Conservation (phyloP, 768 basidiomycete species). For the Hygrophorus pudorinus region DNA sequence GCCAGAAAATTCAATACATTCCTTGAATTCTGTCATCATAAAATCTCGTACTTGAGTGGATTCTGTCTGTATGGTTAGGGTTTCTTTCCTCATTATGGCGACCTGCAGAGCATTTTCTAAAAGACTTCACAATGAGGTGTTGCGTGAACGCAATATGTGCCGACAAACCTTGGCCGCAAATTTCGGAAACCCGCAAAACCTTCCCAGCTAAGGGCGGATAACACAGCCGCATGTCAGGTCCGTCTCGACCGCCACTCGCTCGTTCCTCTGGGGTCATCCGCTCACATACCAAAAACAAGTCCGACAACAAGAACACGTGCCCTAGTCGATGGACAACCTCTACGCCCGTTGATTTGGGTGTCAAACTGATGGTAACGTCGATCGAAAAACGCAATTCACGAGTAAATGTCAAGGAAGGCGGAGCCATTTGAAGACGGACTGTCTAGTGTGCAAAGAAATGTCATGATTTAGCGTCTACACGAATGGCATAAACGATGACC, state of each 20-base stretch:
- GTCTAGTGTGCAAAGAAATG: constrained; percentile 34
- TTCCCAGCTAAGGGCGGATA: constrained; percentile 96
- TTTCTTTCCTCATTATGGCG: constrained; percentile 84
- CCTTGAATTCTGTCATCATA: constrained; percentile 61
- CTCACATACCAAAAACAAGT: constrained; percentile 87
- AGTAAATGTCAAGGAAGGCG: constrained; percentile 66
- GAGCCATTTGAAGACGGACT: constrained; percentile 84
- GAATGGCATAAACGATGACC: constrained; percentile 30
- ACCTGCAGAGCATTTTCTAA: constrained; percentile 68
- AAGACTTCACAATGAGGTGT: constrained; percentile 4
- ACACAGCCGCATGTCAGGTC: constrained; percentile 81
- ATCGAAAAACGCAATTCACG: constrained; percentile 67
- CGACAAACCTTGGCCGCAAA: constrained; percentile 47
- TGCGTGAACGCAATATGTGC: neutral
- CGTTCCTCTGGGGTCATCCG: constrained; percentile 64
- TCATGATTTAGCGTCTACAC: constrained; percentile 1
- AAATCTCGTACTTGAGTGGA: constrained; percentile 49
- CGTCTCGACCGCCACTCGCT: constrained; percentile 35
- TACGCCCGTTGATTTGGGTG: constrained; percentile 62
- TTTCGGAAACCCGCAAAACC: constrained; percentile 65
- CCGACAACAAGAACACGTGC: constrained; percentile 83
- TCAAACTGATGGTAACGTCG: constrained; percentile 68
- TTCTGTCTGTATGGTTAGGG: constrained; percentile 53
- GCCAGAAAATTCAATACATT: constrained; percentile 77
- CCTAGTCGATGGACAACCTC: constrained; percentile 70